These are phyloP conservation scores for Paraurostyla sp. DNA, from an alignment of 73 alveolate species.

Conservation along the genomic window DNA sequence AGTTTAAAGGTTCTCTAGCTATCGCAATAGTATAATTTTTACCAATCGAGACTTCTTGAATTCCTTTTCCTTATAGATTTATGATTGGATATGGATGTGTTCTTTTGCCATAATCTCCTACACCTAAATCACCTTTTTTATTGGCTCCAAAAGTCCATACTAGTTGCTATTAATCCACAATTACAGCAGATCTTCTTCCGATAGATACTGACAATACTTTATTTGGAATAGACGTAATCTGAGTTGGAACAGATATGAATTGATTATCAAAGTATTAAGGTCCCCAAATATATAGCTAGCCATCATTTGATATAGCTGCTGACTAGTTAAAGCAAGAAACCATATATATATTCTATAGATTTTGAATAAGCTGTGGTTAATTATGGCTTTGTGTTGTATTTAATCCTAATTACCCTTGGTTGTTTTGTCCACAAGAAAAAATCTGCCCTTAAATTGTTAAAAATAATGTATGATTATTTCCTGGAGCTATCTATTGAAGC, in stretches of 20 bases:
- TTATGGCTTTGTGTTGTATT: background rate
- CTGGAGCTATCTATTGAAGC: constrained; percentile 7
- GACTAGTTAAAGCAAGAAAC: constrained; percentile 48
- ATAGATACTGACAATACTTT: background rate
- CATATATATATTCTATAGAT: background rate
- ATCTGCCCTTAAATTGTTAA: background rate
- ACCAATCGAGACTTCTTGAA: constrained; percentile 1
- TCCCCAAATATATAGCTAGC: constrained; percentile 64
- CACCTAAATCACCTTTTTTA: constrained; percentile 62
- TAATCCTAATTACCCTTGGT: constrained; percentile 56
- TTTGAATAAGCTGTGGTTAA: background rate
- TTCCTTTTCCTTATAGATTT: constrained; percentile 20
- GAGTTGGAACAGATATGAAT: background rate
- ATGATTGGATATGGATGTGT: constrained; percentile 31
- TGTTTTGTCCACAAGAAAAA: constrained; percentile 13
- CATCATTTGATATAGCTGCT: constrained; percentile 29
- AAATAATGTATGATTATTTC: constrained; percentile 35
- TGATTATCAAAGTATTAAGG: background rate
- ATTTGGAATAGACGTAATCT: constrained; percentile 28
- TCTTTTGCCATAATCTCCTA: constrained; percentile 56
- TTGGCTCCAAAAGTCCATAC: constrained; percentile 64
- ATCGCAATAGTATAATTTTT: constrained; percentile 28
- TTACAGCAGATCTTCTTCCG: constrained; percentile 23
- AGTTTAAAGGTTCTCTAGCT: background rate
- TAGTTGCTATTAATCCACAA: background rate